A percentile compares a stretch with the other conserved stretches of the same genome.
These are phyloP conservation scores for Xylaria hypoxylon DNA, from an alignment of 2,329 filamentous ascomycete genomes.

Conservation along the genomic window DNA sequence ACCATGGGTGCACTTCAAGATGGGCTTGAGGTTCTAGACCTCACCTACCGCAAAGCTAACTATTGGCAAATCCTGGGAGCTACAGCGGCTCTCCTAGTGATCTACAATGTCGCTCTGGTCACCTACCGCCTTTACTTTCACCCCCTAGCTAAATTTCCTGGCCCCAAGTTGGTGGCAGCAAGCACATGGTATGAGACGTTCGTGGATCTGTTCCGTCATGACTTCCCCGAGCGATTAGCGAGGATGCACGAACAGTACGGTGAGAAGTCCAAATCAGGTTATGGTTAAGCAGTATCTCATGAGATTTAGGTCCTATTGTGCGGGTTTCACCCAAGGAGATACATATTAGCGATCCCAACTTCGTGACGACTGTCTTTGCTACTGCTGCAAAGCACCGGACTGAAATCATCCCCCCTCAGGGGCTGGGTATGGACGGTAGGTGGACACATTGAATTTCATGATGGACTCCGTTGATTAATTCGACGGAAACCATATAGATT, in stretches of 20 bases:
- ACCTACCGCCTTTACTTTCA: constrained; percentile 33
- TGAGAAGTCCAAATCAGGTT: constrained; percentile 1
- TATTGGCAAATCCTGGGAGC: constrained; percentile 16
- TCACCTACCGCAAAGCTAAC: constrained; percentile 13
- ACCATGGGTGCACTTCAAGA: constrained; percentile 23
- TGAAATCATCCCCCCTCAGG: constrained; percentile 23
- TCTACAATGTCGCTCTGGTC: constrained; percentile 14
- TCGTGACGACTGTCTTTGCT: constrained; percentile 25
- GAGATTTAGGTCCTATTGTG: constrained; percentile 34
- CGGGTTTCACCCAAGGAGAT: constrained; percentile 34
- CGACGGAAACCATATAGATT: constrained; percentile 7
- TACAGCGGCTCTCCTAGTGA: background rate
- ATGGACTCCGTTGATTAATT: background rate
- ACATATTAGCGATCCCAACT: constrained; percentile 21
- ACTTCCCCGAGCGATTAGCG: constrained; percentile 27
- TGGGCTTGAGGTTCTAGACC: constrained; percentile 3
- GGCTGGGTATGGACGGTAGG: constrained; percentile 24
- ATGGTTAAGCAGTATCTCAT: background rate
- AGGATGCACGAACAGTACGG: constrained; percentile 37
- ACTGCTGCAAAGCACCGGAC: constrained; percentile 31
- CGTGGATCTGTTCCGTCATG: constrained; percentile 32
- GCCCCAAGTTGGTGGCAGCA: constrained; percentile 29
- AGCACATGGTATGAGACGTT: constrained; percentile 30
- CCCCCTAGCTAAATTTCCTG: constrained; percentile 33
- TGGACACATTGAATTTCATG: background rate